These are phyloP conservation scores for Haematococcus lacustris DNA, from an alignment of 139 green algal species.

Conservation along the genomic window DNA sequence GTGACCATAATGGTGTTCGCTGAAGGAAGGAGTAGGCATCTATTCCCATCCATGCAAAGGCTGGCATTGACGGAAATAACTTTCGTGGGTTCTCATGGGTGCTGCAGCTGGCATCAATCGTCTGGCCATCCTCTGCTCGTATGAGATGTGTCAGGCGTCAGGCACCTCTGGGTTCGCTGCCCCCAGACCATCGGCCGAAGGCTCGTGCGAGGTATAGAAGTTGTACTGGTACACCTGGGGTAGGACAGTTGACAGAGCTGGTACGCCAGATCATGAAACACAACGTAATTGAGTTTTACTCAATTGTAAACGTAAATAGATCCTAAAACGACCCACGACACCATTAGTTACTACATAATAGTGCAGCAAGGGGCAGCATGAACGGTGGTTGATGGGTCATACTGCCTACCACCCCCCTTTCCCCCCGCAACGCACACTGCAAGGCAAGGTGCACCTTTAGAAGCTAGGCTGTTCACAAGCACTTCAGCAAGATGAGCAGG, in stretches of 20 bases:
- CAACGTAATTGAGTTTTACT: background rate
- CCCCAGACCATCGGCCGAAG: conserved; percentile 9
- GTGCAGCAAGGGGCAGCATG: background rate
- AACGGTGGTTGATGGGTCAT: background rate
- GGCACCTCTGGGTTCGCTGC: conserved; percentile 31
- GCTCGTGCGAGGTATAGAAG: conserved; percentile 51
- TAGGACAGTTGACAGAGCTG: background rate
- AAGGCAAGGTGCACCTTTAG: background rate
- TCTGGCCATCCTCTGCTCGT: too few relatives aligned
- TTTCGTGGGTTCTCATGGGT: too few relatives aligned
- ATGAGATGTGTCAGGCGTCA: conserved; percentile 26
- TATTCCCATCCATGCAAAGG: too few relatives aligned
- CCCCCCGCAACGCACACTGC: background rate
- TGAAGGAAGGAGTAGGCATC: too few relatives aligned
- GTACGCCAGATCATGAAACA: background rate
- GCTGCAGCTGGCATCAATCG: too few relatives aligned
- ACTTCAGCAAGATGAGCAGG: background rate
- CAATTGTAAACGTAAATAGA: background rate
- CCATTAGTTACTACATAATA: background rate
- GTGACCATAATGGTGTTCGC: too few relatives aligned
- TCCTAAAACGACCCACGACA: background rate
- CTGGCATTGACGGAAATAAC: too few relatives aligned
- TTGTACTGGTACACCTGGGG: conserved; percentile 59
- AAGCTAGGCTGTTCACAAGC: too few relatives aligned
- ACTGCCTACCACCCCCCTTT: background rate